phyloP scores from a whole-genome alignment of 768 basidiomycete species.

The Amanita brunnescens region DNA sequence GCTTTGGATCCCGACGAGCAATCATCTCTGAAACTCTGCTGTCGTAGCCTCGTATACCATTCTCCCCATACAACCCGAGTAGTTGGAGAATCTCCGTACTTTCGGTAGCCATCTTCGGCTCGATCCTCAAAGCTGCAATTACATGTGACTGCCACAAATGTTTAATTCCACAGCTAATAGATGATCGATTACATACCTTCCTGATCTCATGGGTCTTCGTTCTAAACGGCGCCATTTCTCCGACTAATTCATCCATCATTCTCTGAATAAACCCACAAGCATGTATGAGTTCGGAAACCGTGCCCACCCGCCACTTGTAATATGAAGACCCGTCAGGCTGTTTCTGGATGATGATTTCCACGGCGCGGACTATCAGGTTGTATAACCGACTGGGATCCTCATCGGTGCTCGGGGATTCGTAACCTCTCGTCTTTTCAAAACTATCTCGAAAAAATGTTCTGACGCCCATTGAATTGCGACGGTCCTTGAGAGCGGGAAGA shows the following conservation, averaged over 20 bases:
- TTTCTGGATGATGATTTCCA: constrained; percentile 34
- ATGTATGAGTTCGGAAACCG: constrained; percentile 26
- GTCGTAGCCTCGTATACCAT: constrained; percentile 42
- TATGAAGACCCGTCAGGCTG: constrained; percentile 38
- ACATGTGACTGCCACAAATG: constrained; percentile 38
- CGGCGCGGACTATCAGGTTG: constrained; percentile 31
- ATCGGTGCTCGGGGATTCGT: constrained; percentile 23
- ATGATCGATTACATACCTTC: constrained; percentile 27
- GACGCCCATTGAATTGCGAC: background rate
- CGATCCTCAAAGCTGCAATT: constrained; percentile 39
- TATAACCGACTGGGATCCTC: constrained; percentile 32
- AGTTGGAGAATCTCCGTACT: constrained; percentile 45
- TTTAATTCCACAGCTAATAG: background rate
- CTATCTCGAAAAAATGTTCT: background rate
- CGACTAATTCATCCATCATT: constrained; percentile 37
- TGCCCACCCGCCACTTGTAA: constrained; percentile 21
- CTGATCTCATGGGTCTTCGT: constrained; percentile 29
- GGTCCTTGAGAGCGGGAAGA: constrained; percentile 5
- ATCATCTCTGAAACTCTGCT: constrained; percentile 41
- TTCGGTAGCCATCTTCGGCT: constrained; percentile 33
- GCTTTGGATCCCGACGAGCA: constrained; percentile 29
- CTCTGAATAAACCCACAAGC: constrained; percentile 47
- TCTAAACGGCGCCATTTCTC: constrained; percentile 31
- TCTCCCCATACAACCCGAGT: constrained; percentile 46
- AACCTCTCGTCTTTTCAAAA: constrained; percentile 12